phyloP scores from a whole-genome alignment of 1,284 basidiomycete genomes.

The Malassezia vespertilionis region DNA sequence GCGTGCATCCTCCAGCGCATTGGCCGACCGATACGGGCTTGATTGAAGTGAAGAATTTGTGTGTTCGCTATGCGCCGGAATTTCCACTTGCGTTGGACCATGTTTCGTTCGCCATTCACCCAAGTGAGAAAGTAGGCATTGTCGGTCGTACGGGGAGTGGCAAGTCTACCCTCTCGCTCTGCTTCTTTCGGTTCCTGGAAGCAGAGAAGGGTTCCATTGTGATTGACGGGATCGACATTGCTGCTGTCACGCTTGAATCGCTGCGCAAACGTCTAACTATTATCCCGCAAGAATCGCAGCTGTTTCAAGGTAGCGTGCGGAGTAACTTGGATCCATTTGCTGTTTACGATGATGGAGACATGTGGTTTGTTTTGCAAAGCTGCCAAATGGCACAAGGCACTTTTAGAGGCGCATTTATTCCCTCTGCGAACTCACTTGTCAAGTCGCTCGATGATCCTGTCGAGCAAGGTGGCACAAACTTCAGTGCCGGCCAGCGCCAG shows the following conservation, averaged over 20 bases:
- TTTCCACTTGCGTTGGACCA: constrained; percentile 38
- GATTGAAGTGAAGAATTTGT: constrained; percentile 40
- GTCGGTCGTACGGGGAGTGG: constrained; percentile 64
- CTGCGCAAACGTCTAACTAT: constrained; percentile 70
- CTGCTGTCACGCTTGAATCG: constrained; percentile 72
- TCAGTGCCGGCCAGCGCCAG: constrained; percentile 53
- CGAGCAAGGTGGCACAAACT: constrained; percentile 52
- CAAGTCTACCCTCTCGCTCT: constrained; percentile 80
- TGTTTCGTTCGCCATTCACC: constrained; percentile 38
- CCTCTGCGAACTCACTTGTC: constrained; percentile 49
- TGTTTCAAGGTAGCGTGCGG: constrained; percentile 44
- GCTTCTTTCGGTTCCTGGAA: constrained; percentile 90
- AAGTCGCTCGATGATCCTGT: constrained; percentile 51
- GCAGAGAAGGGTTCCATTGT: constrained; percentile 66
- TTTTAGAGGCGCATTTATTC: constrained; percentile 3
- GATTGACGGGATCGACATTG: constrained; percentile 77
- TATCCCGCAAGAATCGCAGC: constrained; percentile 70
- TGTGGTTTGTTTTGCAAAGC: constrained; percentile 52
- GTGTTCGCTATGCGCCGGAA: constrained; percentile 46
- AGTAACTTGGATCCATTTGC: constrained; percentile 56
- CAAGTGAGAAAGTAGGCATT: constrained; percentile 46
- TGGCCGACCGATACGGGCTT: constrained; percentile 44
- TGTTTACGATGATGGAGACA: constrained; percentile 59
- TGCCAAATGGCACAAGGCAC: constrained; percentile 48
- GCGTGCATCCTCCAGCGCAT: constrained; percentile 40